Evolutionary conservation across 352 stramenopile species (phyloP).

Genomic region (Phytophthora cryptogea): DNA sequence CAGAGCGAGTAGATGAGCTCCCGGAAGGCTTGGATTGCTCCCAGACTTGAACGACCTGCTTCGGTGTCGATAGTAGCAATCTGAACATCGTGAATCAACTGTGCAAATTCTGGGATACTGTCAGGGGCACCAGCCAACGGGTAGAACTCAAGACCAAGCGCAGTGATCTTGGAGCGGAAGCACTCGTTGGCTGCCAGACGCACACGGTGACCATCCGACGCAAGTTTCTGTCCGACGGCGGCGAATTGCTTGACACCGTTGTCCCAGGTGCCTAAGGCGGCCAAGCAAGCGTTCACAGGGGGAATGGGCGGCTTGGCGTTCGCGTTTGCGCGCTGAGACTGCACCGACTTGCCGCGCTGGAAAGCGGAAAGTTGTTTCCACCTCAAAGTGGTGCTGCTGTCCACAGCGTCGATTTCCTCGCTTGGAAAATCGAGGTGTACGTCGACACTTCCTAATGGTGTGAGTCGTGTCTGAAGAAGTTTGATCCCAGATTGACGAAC

Average conservation of each 20-base stretch:
- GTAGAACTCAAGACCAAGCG: constrained; percentile 45
- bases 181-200: constrained; percentile 72
- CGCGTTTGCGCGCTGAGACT: constrained; percentile 3
- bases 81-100: constrained; percentile 19
- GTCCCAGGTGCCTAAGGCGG: constrained; percentile 42
- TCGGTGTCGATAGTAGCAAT: constrained; percentile 22
- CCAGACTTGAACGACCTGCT: constrained; percentile 3
- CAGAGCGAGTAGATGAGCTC: constrained; percentile 44
- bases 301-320: constrained; percentile 18
- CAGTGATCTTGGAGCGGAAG: constrained; percentile 53
- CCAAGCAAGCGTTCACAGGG: constrained; percentile 40
- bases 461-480: constrained; percentile 1
- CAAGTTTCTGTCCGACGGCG: constrained; percentile 53
- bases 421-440: constrained; percentile 1
- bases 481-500: neutral
- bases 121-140: constrained; percentile 23
- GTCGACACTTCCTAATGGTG: constrained; percentile 5
- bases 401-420: constrained; percentile 6
- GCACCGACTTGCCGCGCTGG: constrained; percentile 10
- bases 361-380: constrained; percentile 14
- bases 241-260: constrained; percentile 55
- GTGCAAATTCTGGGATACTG: constrained; percentile 18
- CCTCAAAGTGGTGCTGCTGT: constrained; percentile 4
- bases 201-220: constrained; percentile 66
- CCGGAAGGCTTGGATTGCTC: constrained; percentile 27